Evolutionary conservation across 176 grass and related monocot species (phyloP).

Genomic region (Oryza officinalis): DNA sequence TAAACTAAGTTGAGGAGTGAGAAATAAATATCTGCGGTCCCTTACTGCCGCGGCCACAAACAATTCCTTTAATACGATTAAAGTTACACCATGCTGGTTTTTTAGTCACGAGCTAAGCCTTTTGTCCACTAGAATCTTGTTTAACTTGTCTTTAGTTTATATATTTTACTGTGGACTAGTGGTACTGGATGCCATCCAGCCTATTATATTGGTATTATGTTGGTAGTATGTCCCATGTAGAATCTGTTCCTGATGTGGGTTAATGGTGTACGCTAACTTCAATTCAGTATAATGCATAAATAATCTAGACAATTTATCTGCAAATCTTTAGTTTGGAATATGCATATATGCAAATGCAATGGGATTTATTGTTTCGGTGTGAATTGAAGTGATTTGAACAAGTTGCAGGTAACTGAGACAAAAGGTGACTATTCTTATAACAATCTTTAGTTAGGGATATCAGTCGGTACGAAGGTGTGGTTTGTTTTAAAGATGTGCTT

Average conservation of each 20-base stretch:
- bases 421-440: background rate
- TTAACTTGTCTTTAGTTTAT: background rate
- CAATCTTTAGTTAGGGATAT: background rate
- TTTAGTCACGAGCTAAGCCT: background rate
- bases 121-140: background rate
- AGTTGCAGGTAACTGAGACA: background rate
- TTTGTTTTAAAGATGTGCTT: background rate
- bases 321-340: background rate
- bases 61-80: background rate
- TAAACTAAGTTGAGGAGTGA: background rate
- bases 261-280: background rate
- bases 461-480: background rate
- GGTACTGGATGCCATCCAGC: background rate
- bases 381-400: background rate
- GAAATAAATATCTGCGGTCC: background rate
- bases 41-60: background rate
- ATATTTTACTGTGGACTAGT: background rate
- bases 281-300: background rate
- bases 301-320: background rate
- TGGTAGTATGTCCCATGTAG: background rate
- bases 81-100: background rate
- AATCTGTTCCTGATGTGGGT: background rate
- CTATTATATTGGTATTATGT: constrained; percentile 4
- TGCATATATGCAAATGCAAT: background rate
- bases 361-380: background rate